Percentiles rank a stretch among this genome's conserved stretches.
These are phyloP conservation scores for Trichosporon ovoides DNA, from an alignment of 1,284 basidiomycete species.

Conservation along the genomic window DNA sequence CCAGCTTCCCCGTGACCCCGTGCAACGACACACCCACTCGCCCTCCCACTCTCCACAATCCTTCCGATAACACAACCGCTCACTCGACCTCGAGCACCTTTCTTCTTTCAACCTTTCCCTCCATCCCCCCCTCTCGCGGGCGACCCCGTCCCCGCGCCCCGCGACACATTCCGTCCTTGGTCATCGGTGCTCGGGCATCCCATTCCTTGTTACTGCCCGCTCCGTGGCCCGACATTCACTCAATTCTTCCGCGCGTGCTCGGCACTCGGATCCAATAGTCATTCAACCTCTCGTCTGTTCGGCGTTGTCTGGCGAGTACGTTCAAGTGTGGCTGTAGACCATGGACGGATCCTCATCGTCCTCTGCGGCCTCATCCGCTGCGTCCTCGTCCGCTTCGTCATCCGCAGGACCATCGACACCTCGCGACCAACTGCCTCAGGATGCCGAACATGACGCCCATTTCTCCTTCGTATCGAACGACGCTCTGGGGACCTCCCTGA, in stretches of 20 bases:
- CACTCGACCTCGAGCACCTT: neutral
- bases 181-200: neutral
- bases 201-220: neutral
- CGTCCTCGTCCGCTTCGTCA: constrained; percentile 9
- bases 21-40: constrained; percentile 5
- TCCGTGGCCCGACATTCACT: neutral
- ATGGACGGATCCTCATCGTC: constrained; percentile 11
- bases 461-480: constrained; percentile 8
- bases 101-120: neutral
- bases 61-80: neutral
- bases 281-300: neutral
- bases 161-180: neutral
- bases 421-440: neutral
- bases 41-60: constrained; percentile 4
- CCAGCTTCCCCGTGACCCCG: neutral
- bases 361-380: constrained; percentile 2
- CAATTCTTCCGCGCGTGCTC: constrained; percentile 1
- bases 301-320: neutral
- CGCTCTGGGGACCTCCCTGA: constrained; percentile 7
- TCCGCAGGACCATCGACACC: neutral
- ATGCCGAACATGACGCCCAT: constrained; percentile 4
- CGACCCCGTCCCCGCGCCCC: neutral
- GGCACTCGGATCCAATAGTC: neutral
- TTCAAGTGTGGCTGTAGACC: neutral
- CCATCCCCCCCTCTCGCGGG: neutral